Conservation (phyloP, 2,329 filamentous ascomycete genomes). For the Gaeumannomyces sp. region DNA sequence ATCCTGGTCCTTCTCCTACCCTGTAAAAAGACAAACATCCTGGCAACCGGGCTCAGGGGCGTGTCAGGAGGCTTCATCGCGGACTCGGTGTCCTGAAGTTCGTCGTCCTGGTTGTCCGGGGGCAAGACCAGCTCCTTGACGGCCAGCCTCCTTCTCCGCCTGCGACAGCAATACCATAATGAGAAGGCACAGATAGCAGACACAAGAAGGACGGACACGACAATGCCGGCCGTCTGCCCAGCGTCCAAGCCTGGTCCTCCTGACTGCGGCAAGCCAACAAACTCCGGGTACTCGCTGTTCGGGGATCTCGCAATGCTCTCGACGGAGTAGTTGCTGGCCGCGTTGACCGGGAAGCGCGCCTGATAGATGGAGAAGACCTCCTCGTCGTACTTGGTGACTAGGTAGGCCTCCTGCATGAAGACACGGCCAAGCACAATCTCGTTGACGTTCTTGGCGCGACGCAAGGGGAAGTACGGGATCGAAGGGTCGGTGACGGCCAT, state of each 20-base stretch:
- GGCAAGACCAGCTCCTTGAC: slow-evolving; percentile 15
- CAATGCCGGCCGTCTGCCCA: slow-evolving; percentile 39
- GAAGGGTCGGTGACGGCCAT: slow-evolving; percentile 37
- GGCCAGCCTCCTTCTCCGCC: slow-evolving; percentile 23
- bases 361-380: slow-evolving; percentile 48
- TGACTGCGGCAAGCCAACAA: slow-evolving; percentile 20
- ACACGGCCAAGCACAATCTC: slow-evolving; percentile 59
- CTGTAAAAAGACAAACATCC: slow-evolving; percentile 38
- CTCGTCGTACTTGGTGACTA: slow-evolving; percentile 51
- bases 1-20: slow-evolving; percentile 28
- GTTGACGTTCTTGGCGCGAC: slow-evolving; percentile 44
- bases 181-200: slow-evolving; percentile 24
- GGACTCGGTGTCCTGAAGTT: slow-evolving; percentile 28
- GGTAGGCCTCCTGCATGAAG: slow-evolving; percentile 64
- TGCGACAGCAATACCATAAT: slow-evolving; percentile 26
- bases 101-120: slow-evolving; percentile 19
- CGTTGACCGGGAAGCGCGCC: slow-evolving; percentile 43
- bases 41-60: slow-evolving; percentile 29
- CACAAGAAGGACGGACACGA: slow-evolving; percentile 33
- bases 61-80: slow-evolving; percentile 26
- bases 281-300: slow-evolving; percentile 42
- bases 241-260: slow-evolving; percentile 27
- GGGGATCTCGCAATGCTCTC: slow-evolving; percentile 34
- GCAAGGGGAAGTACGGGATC: slow-evolving; percentile 60
- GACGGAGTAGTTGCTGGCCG: slow-evolving; percentile 33